Evolutionary conservation across 208 protist genomes (phyloP), one percentile per base, ranked within the genome.

Genomic region (Leishmania braziliensis): DNA sequence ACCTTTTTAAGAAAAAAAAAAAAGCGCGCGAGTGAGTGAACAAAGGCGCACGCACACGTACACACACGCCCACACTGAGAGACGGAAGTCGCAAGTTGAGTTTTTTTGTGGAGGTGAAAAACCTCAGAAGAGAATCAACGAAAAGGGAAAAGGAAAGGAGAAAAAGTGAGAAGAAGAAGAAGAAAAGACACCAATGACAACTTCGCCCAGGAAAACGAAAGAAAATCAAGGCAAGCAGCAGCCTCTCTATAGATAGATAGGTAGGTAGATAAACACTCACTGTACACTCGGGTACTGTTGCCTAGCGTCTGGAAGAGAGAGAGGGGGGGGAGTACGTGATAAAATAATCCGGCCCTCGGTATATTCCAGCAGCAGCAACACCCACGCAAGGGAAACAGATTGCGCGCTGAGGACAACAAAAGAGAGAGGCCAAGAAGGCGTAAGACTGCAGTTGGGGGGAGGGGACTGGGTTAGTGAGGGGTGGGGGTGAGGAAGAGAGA

Each of bases 341-440:
- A 46, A 36, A 23, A 20, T 46, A 71, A 16, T 6, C 20, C 6
- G 43, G 43, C 36, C 36, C 12, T 71, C 48, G 65, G 36, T 71
- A 71, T 71, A 23, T 48, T n/a, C 39, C 43, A 70, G 76, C 51
- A 79, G 46, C 29, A 71, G 18, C 65, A 48, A 50, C 65, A 29
- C 36, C 14, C 18, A 71, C 65, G n/a, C 65, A 71, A 26, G 48
- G 6, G 6, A 71, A 23, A 39, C 58, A 63, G 43, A 46, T 6
- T 46, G 43, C 29, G 71, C 10, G 39, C 29, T 51, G 48, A 48
- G 53, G 46, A 62, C 43, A 83, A 78, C n/a, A 39, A 10, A 69
- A 66, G 5, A 76, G 33, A 77, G 63, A 73, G 39, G 63, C 3
- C 23, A 50, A 43, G 20, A 71, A 48, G 5, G 12, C 4, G 14